Percentiles rank a stretch among this genome's conserved stretches.
These are phyloP conservation scores for Lactifluus hygrophoroides DNA, from an alignment of 768 basidiomycete genomes.

Conservation along the genomic window DNA sequence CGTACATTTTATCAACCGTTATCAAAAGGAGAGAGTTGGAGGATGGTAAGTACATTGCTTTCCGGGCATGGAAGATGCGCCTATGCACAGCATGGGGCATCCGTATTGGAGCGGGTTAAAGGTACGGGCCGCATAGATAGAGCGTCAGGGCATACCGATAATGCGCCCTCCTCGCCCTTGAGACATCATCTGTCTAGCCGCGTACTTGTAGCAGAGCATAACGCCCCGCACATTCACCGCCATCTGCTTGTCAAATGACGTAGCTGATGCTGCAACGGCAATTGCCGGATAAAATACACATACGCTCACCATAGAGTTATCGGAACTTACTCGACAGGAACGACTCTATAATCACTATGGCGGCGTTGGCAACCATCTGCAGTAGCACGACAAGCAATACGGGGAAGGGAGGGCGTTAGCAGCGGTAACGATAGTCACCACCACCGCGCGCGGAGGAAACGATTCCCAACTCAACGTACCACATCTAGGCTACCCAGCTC, in stretches of 20 bases:
- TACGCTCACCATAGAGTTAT: too few species aligned
- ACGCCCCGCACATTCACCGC: slow-evolving; percentile 10
- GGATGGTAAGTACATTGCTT: slow-evolving; percentile 2
- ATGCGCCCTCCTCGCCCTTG: slow-evolving; percentile 17
- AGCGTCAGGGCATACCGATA: slow-evolving; percentile 6
- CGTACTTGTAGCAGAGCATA: slow-evolving; percentile 24
- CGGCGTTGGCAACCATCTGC: slow-evolving; percentile 20
- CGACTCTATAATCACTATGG: not conserved
- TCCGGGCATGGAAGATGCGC: slow-evolving; percentile 11
- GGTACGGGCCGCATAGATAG: not conserved
- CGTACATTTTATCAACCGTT: not conserved
- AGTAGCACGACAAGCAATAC: not conserved
- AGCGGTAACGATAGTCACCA: too few species aligned
- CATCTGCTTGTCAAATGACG: slow-evolving; percentile 5
- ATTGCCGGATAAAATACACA: not conserved
- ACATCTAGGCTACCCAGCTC: slow-evolving; percentile 14
- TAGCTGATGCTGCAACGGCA: not conserved
- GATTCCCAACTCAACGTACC: not conserved
- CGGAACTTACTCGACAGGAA: slow-evolving; percentile 2
- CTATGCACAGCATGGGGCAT: not conserved
- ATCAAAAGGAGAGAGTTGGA: not conserved
- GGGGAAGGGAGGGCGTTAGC: too few species aligned
- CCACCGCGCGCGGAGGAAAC: too few species aligned
- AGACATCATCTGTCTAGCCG: slow-evolving; percentile 20
- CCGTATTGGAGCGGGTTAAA: too few species aligned